A percentile compares a stretch with the other conserved stretches of the same genome.
Conservation (phyloP, 371 early-diverging fungal genomes). For the Dichotomocladium elegans region DNA sequence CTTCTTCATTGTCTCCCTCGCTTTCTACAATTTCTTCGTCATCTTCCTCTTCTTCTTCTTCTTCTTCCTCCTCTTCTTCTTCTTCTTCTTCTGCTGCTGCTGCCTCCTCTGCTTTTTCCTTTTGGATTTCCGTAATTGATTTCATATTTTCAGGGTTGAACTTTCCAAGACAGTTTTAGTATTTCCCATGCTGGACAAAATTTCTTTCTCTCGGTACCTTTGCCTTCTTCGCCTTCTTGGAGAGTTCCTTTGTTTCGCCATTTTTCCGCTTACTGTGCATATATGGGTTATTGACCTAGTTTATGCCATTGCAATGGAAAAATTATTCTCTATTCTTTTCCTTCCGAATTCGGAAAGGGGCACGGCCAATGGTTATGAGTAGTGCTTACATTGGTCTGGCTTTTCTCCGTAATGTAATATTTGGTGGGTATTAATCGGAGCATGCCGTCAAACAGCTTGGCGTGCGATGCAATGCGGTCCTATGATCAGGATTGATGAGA, state of each 20-base stretch:
- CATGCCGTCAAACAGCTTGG: constrained; percentile 58
- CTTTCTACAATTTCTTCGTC: constrained; percentile 24
- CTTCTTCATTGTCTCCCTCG: constrained; percentile 26
- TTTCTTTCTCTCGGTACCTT: constrained; percentile 39
- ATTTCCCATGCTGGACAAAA: not conserved
- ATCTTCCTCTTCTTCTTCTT: constrained; percentile 7
- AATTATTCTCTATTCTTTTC: no score
- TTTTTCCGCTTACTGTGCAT: constrained; percentile 75
- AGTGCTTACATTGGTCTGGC: constrained; percentile 36
- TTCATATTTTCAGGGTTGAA: constrained; percentile 52
- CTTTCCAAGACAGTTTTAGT: constrained; percentile 16
- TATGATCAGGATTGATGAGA: constrained; percentile 11
- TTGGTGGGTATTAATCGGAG: constrained; percentile 72
- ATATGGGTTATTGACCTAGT: constrained; percentile 47
- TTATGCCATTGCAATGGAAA: not conserved
- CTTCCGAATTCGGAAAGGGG: no score
- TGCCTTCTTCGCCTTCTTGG: constrained; percentile 75
- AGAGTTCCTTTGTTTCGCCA: constrained; percentile 71
- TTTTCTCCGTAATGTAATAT: constrained; percentile 62
- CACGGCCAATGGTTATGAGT: not conserved
- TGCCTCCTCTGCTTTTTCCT: constrained; percentile 32
- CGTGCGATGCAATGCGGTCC: constrained; percentile 60
- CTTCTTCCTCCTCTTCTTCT: constrained; percentile 13
- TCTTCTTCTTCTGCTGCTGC: constrained; percentile 20
- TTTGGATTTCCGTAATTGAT: constrained; percentile 48